These are phyloP conservation scores for Daphne laureola DNA, from an alignment of 441 rosid genomes.

Conservation along the genomic window DNA sequence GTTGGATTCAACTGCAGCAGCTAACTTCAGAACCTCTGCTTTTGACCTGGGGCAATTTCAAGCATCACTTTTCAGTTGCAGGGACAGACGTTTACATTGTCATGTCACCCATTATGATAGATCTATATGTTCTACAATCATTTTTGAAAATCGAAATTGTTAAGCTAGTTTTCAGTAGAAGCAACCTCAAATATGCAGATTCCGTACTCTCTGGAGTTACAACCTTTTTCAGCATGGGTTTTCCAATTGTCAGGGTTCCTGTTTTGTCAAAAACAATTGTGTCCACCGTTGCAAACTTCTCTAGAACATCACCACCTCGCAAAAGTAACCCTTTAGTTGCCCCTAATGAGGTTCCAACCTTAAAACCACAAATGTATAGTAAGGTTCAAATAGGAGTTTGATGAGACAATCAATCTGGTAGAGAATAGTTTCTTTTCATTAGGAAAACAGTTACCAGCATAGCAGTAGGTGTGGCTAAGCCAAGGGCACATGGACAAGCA, in stretches of 20 bases:
- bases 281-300: constrained; percentile 74
- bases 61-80: not conserved
- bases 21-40: constrained; percentile 68
- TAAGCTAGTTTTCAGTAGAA: constrained; percentile 18
- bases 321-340: constrained; percentile 91
- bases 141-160: constrained; percentile 8
- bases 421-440: too few species aligned
- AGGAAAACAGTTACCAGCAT: constrained; percentile 56
- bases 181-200: constrained; percentile 42
- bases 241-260: constrained; percentile 87
- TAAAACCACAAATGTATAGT: constrained; percentile 13
- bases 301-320: constrained; percentile 86
- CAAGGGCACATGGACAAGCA: constrained; percentile 99
- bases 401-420: too few species aligned
- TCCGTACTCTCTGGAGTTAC: constrained; percentile 32
- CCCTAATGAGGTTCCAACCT: constrained; percentile 95
- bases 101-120: too few species aligned
- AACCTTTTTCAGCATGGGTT: constrained; percentile 77
- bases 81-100: not conserved
- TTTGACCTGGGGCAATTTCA: constrained; percentile 33
- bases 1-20: constrained; percentile 90
- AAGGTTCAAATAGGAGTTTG: not conserved
- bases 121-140: too few species aligned
- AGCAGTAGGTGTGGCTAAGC: constrained; percentile 97
- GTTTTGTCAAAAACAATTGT: constrained; percentile 89